Conservation (phyloP, 2,329 filamentous ascomycete genomes). For the Ascochyta lentis region DNA sequence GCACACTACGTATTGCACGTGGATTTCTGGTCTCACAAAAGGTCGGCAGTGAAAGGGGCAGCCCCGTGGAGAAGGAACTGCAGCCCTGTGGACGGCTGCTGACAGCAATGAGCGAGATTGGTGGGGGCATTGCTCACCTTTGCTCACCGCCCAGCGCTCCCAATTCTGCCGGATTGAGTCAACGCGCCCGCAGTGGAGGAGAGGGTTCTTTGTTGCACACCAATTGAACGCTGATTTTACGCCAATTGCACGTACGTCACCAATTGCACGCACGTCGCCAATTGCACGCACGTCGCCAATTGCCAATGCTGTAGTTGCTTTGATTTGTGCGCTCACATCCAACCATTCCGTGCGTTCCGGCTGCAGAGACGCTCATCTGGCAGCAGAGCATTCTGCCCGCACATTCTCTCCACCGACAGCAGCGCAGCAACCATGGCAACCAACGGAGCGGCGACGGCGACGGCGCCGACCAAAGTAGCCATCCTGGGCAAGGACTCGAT, state of each 20-base stretch:
- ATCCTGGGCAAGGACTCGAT: conserved; percentile 92
- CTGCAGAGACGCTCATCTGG: conserved; percentile 6
- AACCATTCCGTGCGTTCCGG: not conserved
- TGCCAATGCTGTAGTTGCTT: not conserved
- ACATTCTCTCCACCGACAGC: no score
- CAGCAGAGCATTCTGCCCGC: not conserved
- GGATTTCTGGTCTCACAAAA: not conserved
- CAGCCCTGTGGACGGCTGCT: not conserved
- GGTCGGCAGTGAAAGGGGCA: not conserved
- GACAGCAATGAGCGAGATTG: not conserved
- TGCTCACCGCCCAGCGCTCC: not conserved
- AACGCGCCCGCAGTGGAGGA: not conserved
- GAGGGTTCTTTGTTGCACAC: not conserved
- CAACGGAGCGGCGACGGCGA: conserved; percentile 32
- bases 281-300: no score
- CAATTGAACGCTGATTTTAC: not conserved
- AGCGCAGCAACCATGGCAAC: conserved; percentile 35
- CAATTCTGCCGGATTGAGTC: no score
- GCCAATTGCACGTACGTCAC: no score
- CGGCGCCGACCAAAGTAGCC: conserved; percentile 67
- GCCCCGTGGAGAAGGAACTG: not conserved
- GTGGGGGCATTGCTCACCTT: not conserved
- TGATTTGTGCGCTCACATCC: not conserved
- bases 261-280: no score
- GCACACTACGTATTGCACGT: not conserved